Conservation (phyloP, 1,139 yeast genomes). For the Protomyces inundatus region DNA sequence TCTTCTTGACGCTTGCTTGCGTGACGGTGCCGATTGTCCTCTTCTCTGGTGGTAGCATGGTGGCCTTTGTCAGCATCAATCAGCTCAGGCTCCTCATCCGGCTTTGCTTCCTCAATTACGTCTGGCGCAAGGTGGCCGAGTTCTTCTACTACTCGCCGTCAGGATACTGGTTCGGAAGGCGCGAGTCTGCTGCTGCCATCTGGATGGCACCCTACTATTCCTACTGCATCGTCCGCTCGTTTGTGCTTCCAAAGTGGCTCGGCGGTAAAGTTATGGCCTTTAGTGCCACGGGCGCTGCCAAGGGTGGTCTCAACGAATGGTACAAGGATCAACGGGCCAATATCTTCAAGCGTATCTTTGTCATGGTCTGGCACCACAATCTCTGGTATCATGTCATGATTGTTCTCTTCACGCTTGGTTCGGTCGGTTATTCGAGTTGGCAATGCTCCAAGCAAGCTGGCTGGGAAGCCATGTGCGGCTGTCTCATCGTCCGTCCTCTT, state of each 20-base stretch:
- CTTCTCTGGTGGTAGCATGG: slow-evolving; percentile 5
- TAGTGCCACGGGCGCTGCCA: background rate
- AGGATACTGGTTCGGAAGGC: background rate
- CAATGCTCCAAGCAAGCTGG: background rate
- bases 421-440: background rate
- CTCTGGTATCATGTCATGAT: background rate
- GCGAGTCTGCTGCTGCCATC: background rate
- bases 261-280: slow-evolving; percentile 5
- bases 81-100: background rate
- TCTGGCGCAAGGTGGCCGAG: background rate
- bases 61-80: background rate
- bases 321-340: background rate
- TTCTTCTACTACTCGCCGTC: slow-evolving; percentile 1
- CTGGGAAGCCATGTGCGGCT: background rate
- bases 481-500: background rate
- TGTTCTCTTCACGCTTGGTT: background rate
- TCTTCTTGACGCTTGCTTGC: background rate
- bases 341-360: background rate
- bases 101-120: background rate
- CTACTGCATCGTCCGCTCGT: slow-evolving; percentile 2
- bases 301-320: background rate
- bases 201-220: slow-evolving; percentile 3
- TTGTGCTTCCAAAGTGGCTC: slow-evolving; percentile 3
- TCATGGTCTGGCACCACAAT: background rate
- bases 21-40: slow-evolving; percentile 1